Evolutionary conservation across 2,329 filamentous ascomycete genomes (phyloP).

Genomic region (Aureobasidium mangrovei): DNA sequence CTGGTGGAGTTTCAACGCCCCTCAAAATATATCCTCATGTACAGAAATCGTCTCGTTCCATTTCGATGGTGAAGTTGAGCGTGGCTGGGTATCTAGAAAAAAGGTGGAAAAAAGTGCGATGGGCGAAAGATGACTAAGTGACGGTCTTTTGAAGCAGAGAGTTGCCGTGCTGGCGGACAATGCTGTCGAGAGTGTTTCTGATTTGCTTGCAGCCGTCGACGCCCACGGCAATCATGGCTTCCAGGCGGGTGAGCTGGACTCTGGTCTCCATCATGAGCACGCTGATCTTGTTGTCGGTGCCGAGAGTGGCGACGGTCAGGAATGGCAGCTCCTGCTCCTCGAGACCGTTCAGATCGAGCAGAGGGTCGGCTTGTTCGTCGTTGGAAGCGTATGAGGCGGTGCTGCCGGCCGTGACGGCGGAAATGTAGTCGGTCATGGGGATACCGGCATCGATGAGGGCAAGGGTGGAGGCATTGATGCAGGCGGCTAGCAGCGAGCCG

Average conservation of each 20-base stretch:
- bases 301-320: conserved; percentile 74
- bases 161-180: conserved; percentile 63
- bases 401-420: conserved; percentile 78
- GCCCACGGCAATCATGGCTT: conserved; percentile 87
- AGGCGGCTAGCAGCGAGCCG: conserved; percentile 79
- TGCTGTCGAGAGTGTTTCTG: conserved; percentile 67
- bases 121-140: not conserved
- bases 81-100: not conserved
- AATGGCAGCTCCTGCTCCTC: conserved; percentile 86
- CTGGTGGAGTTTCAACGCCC: not conserved
- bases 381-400: conserved; percentile 55
- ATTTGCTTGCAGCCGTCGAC: conserved; percentile 88
- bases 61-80: too few species aligned
- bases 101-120: not conserved
- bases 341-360: conserved; percentile 68
- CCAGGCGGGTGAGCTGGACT: conserved; percentile 70
- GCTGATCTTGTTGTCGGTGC: conserved; percentile 59
- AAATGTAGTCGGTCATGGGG: conserved; percentile 87
- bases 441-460: conserved; percentile 91
- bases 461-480: conserved; percentile 83
- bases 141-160: conserved; percentile 45
- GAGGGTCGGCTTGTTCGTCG: conserved; percentile 66
- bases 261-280: conserved; percentile 80
- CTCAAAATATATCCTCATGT: too few species aligned
- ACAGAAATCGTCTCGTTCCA: too few species aligned